phyloP scores from a whole-genome alignment of 169 alveolate genomes.

The Plasmodium gallinaceum region DNA sequence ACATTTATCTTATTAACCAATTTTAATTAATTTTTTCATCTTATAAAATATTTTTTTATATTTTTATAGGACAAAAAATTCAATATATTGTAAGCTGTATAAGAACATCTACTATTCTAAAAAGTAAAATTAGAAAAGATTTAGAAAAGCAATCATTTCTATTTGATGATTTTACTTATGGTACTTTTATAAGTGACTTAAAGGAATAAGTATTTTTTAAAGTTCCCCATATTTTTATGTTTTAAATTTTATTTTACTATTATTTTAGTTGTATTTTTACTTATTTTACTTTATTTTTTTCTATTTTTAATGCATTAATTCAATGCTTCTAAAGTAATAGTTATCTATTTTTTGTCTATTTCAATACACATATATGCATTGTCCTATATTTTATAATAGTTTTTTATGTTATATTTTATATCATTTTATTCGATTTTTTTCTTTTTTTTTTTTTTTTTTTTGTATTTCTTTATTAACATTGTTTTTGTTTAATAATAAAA shows the following conservation, averaged over 20 bases:
- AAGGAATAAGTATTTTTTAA: not conserved
- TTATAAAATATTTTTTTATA: not conserved
- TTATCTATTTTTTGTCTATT: too few species aligned
- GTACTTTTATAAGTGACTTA: conserved; percentile 50
- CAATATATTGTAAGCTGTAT: conserved; percentile 66
- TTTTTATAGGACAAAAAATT: conserved; percentile 47
- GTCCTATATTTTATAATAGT: not conserved
- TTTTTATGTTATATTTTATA: not conserved
- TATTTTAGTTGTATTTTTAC: not conserved
- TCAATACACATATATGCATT: too few species aligned
- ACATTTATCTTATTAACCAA: too few species aligned
- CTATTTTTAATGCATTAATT: not conserved
- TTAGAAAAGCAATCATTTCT: conserved; percentile 71
- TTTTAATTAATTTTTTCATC: not conserved
- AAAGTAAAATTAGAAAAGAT: conserved; percentile 65
- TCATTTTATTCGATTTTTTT: not conserved
- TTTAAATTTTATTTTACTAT: not conserved
- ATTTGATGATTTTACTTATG: conserved; percentile 69
- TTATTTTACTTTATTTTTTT: not conserved
- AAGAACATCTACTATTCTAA: conserved; percentile 59
- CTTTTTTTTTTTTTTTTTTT: too few species aligned
- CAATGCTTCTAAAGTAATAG: not conserved
- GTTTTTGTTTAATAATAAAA: too few species aligned
- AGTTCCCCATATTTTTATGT: not conserved
- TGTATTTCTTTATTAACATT: too few species aligned